Evolutionary conservation across 2,329 filamentous ascomycete species (phyloP).

Genomic region (Fusarium illudens): DNA sequence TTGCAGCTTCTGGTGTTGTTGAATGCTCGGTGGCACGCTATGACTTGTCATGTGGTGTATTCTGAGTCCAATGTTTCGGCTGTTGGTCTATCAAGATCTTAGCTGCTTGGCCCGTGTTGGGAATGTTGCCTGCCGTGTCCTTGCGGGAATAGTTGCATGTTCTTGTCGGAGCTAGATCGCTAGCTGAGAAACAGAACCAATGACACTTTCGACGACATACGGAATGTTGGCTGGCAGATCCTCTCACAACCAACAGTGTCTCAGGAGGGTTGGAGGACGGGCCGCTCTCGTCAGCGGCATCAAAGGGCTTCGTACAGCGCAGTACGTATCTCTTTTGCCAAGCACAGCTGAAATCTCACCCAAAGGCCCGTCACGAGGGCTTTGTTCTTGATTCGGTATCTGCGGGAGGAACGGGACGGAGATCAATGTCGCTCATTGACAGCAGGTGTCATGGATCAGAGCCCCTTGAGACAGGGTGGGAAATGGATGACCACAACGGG

Average conservation of each 20-base stretch:
- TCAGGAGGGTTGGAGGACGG: background rate
- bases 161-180: background rate
- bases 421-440: background rate
- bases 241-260: slow-evolving; percentile 13
- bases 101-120: slow-evolving; percentile 7
- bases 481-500: background rate
- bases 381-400: background rate
- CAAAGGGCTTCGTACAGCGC: background rate
- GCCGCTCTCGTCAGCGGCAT: background rate
- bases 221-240: slow-evolving; percentile 18
- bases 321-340: background rate
- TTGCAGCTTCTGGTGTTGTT: background rate
- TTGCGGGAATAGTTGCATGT: background rate
- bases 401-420: background rate
- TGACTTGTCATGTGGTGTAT: background rate
- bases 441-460: background rate
- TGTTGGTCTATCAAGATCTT: slow-evolving; percentile 13
- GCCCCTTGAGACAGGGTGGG: background rate
- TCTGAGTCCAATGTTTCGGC: slow-evolving; percentile 2
- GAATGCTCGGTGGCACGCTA: background rate
- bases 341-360: background rate
- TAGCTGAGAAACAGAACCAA: slow-evolving; percentile 1
- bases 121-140: background rate
- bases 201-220: background rate
- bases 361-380: background rate